These are phyloP conservation scores for Mrakia gelida DNA, from an alignment of 768 basidiomycete species.

Conservation along the genomic window DNA sequence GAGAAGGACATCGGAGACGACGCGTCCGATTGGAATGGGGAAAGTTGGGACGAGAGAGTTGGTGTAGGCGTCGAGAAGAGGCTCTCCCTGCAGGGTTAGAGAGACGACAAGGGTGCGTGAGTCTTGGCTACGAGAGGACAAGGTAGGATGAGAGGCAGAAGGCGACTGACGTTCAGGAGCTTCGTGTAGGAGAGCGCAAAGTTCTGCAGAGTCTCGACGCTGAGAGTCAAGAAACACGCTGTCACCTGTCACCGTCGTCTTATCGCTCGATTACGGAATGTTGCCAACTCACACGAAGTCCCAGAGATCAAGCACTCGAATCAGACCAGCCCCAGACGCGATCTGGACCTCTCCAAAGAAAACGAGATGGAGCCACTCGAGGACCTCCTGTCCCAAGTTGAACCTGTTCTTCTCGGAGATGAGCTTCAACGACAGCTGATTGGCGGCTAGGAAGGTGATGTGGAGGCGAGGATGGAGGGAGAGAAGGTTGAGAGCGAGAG, in stretches of 20 bases:
- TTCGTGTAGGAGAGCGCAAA: background rate
- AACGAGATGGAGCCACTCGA: background rate
- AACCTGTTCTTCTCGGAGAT: background rate
- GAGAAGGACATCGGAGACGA: background rate
- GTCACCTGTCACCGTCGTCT: background rate
- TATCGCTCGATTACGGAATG: background rate
- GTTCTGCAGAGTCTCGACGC: background rate
- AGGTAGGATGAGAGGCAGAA: background rate
- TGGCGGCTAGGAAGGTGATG: conserved; percentile 1
- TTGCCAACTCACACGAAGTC: background rate
- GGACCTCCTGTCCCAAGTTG: background rate
- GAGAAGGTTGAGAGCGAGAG: conserved; percentile 4
- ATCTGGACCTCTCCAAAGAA: background rate
- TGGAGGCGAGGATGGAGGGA: background rate
- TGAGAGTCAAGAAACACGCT: background rate
- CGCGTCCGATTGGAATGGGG: background rate
- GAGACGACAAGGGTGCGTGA: background rate
- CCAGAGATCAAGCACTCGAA: background rate
- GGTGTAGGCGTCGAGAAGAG: background rate
- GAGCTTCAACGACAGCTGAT: background rate
- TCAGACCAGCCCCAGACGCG: background rate
- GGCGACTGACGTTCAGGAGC: background rate
- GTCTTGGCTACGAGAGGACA: background rate
- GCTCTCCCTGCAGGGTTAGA: background rate
- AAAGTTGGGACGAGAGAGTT: background rate